Evolutionary conservation across 1,284 basidiomycete species (phyloP).

Genomic region (Mycena sp.): DNA sequence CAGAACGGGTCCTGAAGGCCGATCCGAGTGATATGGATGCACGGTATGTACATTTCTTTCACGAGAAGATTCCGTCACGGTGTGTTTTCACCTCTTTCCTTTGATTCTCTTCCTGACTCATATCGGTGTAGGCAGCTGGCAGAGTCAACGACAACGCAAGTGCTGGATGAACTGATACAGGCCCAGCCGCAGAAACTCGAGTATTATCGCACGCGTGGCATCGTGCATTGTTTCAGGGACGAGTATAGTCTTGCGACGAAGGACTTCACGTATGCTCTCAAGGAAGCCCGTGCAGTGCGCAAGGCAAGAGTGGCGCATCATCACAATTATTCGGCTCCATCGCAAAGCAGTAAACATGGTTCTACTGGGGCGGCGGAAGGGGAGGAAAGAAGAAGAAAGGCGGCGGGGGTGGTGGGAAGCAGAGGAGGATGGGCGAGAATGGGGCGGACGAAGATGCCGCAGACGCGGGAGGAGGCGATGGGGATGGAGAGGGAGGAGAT

Average conservation of each 20-base stretch:
- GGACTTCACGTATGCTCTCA: slow-evolving; percentile 81
- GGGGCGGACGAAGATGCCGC: slow-evolving; percentile 51
- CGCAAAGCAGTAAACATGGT: slow-evolving; percentile 43
- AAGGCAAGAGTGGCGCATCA: slow-evolving; percentile 67
- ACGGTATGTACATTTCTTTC: slow-evolving; percentile 88
- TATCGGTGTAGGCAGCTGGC: slow-evolving; percentile 81
- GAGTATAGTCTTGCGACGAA: slow-evolving; percentile 76
- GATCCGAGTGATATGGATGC: slow-evolving; percentile 82
- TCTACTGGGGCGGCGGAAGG: slow-evolving; percentile 52
- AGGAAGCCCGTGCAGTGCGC: slow-evolving; percentile 74
- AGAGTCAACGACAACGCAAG: slow-evolving; percentile 76
- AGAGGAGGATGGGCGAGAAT: slow-evolving; percentile 59
- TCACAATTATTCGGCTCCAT: slow-evolving; percentile 39
- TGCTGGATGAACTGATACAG: slow-evolving; percentile 79
- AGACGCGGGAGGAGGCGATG: slow-evolving; percentile 10
- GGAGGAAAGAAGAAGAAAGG: slow-evolving; percentile 58
- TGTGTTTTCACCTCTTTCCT: slow-evolving; percentile 45
- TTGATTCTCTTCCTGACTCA: slow-evolving; percentile 29
- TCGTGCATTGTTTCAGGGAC: slow-evolving; percentile 86
- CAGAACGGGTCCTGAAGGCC: slow-evolving; percentile 81
- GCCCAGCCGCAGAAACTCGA: slow-evolving; percentile 77
- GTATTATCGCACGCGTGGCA: slow-evolving; percentile 83
- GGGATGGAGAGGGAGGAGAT: slow-evolving; percentile 39
- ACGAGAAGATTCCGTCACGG: slow-evolving; percentile 90
- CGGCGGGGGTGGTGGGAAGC: slow-evolving; percentile 35